phyloP scores from a whole-genome alignment of 1,284 basidiomycete genomes.

The Chalciporus piperatoides region DNA sequence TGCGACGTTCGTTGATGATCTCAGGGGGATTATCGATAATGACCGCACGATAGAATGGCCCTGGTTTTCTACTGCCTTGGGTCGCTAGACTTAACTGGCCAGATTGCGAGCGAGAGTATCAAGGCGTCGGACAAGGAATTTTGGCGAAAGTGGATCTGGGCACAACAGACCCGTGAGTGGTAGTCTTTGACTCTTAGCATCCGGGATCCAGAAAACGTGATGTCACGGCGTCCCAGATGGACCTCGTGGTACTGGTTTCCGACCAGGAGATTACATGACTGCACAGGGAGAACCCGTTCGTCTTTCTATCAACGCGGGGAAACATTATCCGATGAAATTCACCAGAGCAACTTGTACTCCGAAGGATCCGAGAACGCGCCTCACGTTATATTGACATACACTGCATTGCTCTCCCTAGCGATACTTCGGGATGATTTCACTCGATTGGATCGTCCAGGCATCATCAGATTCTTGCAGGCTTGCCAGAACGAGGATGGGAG shows the following conservation, averaged over 20 bases:
- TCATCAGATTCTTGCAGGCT: constrained; percentile 58
- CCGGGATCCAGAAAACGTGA: not conserved
- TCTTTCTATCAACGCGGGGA: constrained; percentile 2
- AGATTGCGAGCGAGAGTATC: constrained; percentile 44
- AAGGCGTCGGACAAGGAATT: constrained; percentile 48
- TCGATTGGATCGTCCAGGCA: constrained; percentile 58
- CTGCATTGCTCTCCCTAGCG: constrained; percentile 75
- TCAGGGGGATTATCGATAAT: constrained; percentile 12
- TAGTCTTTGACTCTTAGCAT: constrained; percentile 1
- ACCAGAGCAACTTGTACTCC: constrained; percentile 36
- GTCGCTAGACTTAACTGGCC: constrained; percentile 68
- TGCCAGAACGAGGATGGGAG: constrained; percentile 83
- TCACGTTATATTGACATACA: constrained; percentile 92
- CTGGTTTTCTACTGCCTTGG: constrained; percentile 84
- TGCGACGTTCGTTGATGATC: constrained; percentile 27
- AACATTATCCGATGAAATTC: constrained; percentile 10
- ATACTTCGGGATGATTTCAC: constrained; percentile 81
- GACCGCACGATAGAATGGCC: constrained; percentile 54
- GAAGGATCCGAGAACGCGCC: constrained; percentile 55
- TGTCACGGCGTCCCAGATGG: constrained; percentile 35
- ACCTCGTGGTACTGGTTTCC: constrained; percentile 66
- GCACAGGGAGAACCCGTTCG: constrained; percentile 17
- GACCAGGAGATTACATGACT: constrained; percentile 69
- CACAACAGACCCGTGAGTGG: constrained; percentile 63
- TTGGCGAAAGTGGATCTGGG: constrained; percentile 88